Evolutionary conservation across 768 basidiomycete species (phyloP).

Genomic region (Leccinum sublutescens): DNA sequence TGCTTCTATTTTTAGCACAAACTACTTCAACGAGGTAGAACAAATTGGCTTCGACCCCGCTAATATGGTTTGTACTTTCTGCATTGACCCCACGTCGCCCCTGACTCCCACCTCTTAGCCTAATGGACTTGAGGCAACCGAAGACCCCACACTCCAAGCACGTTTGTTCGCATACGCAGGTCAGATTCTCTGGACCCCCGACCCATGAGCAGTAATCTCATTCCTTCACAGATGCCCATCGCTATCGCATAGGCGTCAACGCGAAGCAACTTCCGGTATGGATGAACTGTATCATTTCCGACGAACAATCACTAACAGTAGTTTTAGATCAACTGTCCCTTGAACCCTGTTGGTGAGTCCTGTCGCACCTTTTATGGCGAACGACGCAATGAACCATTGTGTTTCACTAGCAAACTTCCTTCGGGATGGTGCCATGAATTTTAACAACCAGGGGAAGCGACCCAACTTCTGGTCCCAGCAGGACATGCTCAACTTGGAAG

Average conservation of each 20-base stretch:
- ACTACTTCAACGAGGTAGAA: no score
- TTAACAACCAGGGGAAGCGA: constrained; percentile 39
- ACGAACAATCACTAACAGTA: background rate
- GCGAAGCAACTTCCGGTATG: constrained; percentile 37
- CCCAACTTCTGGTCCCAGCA: constrained; percentile 40
- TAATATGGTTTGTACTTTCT: constrained; percentile 38
- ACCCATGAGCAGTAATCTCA: background rate
- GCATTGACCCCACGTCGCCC: background rate
- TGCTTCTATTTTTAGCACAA: no score
- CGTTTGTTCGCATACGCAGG: constrained; percentile 58
- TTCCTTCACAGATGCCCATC: constrained; percentile 33
- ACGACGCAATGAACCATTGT: background rate
- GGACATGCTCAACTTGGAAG: constrained; percentile 32
- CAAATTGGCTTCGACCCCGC: constrained; percentile 41
- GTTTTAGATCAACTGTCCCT: constrained; percentile 36
- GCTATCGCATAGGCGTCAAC: constrained; percentile 40
- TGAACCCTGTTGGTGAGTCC: constrained; percentile 36
- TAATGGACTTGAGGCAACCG: constrained; percentile 45
- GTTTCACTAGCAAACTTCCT: constrained; percentile 35
- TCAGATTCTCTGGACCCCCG: constrained; percentile 11
- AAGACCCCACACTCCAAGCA: constrained; percentile 58
- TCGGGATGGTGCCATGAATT: constrained; percentile 39
- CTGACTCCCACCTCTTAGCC: constrained; percentile 5
- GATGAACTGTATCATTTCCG: background rate
- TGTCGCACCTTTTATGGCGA: no score